Percentiles rank a stretch among this genome's conserved stretches.
Evolutionary conservation across 345 rosid genomes (phyloP).

Genomic region (Litchi chinensis): DNA sequence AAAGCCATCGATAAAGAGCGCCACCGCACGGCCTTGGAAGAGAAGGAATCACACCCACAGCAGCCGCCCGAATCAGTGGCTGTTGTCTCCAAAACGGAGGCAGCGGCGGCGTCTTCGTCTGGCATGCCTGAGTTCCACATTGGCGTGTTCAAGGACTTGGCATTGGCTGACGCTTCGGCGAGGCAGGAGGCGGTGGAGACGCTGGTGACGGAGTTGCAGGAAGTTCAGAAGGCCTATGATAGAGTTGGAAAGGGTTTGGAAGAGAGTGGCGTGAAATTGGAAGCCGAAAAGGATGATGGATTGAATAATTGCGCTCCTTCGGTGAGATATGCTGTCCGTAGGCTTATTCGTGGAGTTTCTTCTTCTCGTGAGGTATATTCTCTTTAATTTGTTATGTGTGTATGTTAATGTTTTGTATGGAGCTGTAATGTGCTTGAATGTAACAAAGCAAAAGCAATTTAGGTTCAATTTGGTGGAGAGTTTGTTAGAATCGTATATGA

Average conservation of each 20-base stretch:
- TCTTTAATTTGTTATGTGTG: neutral
- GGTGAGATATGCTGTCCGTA: slow-evolving; percentile 77
- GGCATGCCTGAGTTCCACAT: slow-evolving; percentile 70
- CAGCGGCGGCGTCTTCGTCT: slow-evolving; percentile 31
- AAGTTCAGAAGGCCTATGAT: slow-evolving; percentile 76
- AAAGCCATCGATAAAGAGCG: slow-evolving; percentile 77
- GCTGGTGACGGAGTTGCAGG: slow-evolving; percentile 62
- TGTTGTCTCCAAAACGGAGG: slow-evolving; percentile 27
- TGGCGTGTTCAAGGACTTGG: slow-evolving; percentile 72
- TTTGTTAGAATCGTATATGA: neutral
- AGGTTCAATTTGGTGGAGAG: neutral
- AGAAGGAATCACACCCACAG: slow-evolving; percentile 23
- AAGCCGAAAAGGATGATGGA: slow-evolving; percentile 91
- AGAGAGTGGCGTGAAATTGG: slow-evolving; percentile 60
- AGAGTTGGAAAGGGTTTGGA: slow-evolving; percentile 49
- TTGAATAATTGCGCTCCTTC: slow-evolving; percentile 83
- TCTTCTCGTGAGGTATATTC: slow-evolving; percentile 86
- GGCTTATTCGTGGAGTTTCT: slow-evolving; percentile 92
- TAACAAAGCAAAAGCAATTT: neutral
- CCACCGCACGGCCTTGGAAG: slow-evolving; percentile 37
- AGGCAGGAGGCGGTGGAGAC: slow-evolving; percentile 71
- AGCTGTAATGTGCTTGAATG: neutral
- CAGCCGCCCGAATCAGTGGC: slow-evolving; percentile 19
- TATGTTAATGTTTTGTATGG: too few species aligned
- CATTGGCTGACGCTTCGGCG: slow-evolving; percentile 53